These are phyloP conservation scores for Tylopilus subfusipes DNA, from an alignment of 768 basidiomycete species.

Conservation along the genomic window DNA sequence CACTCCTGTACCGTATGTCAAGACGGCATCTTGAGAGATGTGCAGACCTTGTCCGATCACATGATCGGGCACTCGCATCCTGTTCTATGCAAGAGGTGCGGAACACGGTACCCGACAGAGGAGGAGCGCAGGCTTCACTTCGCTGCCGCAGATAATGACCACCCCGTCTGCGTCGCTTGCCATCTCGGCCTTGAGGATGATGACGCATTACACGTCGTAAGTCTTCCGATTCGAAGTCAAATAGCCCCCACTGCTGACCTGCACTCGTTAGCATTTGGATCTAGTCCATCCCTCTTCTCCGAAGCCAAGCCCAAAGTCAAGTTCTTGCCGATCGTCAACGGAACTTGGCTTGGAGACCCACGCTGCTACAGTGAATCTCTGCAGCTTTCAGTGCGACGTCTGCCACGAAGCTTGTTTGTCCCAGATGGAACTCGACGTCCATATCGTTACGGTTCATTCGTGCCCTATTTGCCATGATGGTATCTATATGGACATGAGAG, in stretches of 20 bases:
- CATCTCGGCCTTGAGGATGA: constrained; percentile 36
- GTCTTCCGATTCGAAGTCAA: constrained; percentile 9
- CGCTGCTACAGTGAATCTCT: neutral
- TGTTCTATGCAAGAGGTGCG: constrained; percentile 26
- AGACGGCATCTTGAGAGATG: constrained; percentile 30
- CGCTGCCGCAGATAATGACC: constrained; percentile 32
- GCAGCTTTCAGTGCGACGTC: constrained; percentile 18
- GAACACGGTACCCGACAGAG: constrained; percentile 32
- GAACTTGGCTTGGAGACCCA: constrained; percentile 8
- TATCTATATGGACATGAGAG: constrained; percentile 22
- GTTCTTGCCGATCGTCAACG: constrained; percentile 7
- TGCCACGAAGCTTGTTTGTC: constrained; percentile 24
- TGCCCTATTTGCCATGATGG: constrained; percentile 34
- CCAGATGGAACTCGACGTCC: constrained; percentile 29
- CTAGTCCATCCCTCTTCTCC: constrained; percentile 14
- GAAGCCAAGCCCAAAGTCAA: constrained; percentile 10
- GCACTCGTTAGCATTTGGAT: constrained; percentile 16
- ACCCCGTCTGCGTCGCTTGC: constrained; percentile 37
- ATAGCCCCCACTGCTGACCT: constrained; percentile 9
- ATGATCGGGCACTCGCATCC: constrained; percentile 27
- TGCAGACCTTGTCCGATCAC: constrained; percentile 26
- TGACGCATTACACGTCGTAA: constrained; percentile 27
- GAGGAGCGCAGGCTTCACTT: constrained; percentile 40
- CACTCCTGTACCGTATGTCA: constrained; percentile 28
- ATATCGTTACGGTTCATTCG: constrained; percentile 30